Percentiles rank a stretch among this genome's conserved stretches.
Evolutionary conservation across 106 monocot genomes (phyloP).

Genomic region (Xerophyta viscosa): DNA sequence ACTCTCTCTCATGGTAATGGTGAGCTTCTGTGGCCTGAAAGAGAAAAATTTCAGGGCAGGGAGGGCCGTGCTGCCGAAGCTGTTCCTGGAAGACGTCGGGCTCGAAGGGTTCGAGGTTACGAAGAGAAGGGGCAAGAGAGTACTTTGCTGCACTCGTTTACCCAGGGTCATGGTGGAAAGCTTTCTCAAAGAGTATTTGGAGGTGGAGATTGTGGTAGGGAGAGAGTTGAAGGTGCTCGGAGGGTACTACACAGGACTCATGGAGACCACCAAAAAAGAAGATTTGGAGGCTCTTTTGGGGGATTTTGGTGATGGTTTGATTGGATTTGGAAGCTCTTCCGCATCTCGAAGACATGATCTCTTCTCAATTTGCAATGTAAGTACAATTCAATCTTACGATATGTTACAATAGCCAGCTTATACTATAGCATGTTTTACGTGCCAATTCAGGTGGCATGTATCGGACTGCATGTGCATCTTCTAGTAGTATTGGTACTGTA

Average conservation of each 20-base stretch:
- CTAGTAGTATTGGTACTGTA: no score
- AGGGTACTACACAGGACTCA: conserved; percentile 39
- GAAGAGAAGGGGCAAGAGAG: conserved; percentile 23
- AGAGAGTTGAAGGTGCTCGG: conserved; percentile 48
- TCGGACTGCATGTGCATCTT: no score
- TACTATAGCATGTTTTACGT: neutral
- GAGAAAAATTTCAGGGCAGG: conserved; percentile 29
- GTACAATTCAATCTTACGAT: neutral
- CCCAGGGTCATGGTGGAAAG: conserved; percentile 65
- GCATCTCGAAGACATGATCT: conserved; percentile 5
- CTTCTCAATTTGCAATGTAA: conserved; percentile 42
- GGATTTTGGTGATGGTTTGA: neutral
- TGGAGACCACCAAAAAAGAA: conserved; percentile 10
- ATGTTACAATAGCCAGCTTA: neutral
- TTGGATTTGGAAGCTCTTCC: conserved; percentile 20
- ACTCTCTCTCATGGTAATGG: conserved; percentile 38
- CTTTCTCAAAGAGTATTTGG: conserved; percentile 48
- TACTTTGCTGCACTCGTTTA: conserved; percentile 38
- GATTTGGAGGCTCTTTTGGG: conserved; percentile 2
- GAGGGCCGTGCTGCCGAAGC: conserved; percentile 57
- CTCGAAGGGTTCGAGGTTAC: conserved; percentile 38
- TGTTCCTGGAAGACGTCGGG: conserved; percentile 46
- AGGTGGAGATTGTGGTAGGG: conserved; percentile 49
- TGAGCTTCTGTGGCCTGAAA: conserved; percentile 50
- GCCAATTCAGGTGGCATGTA: no score